These are phyloP conservation scores for Cylindrotheca closterium DNA, from an alignment of 108 stramenopile species.

Conservation along the genomic window DNA sequence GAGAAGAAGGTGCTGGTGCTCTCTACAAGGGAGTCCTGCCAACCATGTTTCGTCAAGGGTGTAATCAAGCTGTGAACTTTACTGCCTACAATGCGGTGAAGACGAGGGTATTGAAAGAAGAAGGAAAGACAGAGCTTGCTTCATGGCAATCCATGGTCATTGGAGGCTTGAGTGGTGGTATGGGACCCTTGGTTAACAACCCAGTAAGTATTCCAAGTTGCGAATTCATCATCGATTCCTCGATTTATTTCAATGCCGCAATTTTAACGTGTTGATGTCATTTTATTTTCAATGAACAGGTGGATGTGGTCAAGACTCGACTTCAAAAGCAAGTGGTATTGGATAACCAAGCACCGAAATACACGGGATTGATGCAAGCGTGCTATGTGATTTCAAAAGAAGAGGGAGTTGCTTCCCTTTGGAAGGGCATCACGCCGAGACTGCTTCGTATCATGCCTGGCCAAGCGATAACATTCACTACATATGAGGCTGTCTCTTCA, in stretches of 20 bases:
- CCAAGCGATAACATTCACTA: constrained; percentile 98
- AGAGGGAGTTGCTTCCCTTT: constrained; percentile 91
- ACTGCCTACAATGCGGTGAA: constrained; percentile 89
- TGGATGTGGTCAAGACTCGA: constrained; percentile 95
- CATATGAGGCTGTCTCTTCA: constrained; percentile 75
- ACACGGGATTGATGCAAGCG: constrained; percentile 82
- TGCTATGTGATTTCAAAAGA: constrained; percentile 86
- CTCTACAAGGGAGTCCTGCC: constrained; percentile 94
- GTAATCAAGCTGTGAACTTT: constrained; percentile 98
- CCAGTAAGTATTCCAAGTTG: constrained; percentile 33
- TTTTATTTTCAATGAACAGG: neutral
- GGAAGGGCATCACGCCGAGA: constrained; percentile 96
- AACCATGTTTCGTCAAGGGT: constrained; percentile 96
- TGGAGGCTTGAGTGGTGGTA: constrained; percentile 92
- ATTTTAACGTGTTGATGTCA: neutral
- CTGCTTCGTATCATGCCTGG: constrained; percentile 95
- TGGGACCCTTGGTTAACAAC: constrained; percentile 94
- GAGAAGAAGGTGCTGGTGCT: constrained; percentile 93
- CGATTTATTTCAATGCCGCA: neutral
- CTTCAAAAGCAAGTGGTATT: constrained; percentile 92
- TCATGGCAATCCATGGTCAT: constrained; percentile 88
- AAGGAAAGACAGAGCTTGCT: constrained; percentile 45
- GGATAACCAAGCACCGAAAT: constrained; percentile 74
- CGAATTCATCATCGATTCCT: neutral
- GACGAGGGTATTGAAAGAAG: constrained; percentile 33